Percentiles rank a stretch among this genome's conserved stretches.
Conservation (phyloP, 331 rosid genomes). For the Quercus lobata region DNA sequence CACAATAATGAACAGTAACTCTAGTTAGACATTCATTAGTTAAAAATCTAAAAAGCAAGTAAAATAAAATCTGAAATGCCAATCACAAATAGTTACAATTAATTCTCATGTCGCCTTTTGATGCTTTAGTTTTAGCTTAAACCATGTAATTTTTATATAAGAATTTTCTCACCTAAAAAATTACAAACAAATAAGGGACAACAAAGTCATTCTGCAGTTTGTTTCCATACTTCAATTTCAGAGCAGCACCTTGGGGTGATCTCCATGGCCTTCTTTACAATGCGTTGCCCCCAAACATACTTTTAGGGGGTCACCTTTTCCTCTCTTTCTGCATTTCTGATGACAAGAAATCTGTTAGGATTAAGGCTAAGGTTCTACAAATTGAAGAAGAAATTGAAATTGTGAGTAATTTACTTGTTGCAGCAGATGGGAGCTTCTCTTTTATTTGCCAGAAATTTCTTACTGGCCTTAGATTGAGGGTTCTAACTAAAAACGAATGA, state of each 20-base stretch:
- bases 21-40: neutral
- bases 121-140: too few species aligned
- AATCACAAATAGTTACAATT: too few species aligned
- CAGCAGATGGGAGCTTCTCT: constrained; percentile 85
- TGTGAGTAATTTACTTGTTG: constrained; percentile 67
- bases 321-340: constrained; percentile 41
- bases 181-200: too few species aligned
- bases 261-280: constrained; percentile 67
- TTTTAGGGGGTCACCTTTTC: constrained; percentile 71
- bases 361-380: constrained; percentile 40
- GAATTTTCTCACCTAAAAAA: neutral
- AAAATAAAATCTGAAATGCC: too few species aligned
- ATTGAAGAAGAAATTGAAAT: constrained; percentile 49
- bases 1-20: neutral
- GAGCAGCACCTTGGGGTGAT: constrained; percentile 80
- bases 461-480: constrained; percentile 65
- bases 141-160: too few species aligned
- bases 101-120: too few species aligned
- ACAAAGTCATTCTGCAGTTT: too few species aligned
- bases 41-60: too few species aligned
- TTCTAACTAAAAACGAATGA: neutral
- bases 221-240: constrained; percentile 36
- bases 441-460: constrained; percentile 49
- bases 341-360: constrained; percentile 43
- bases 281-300: constrained; percentile 42